These are phyloP conservation scores for Apodospora peruviana DNA, from an alignment of 495 filamentous ascomycete species.

Conservation along the genomic window DNA sequence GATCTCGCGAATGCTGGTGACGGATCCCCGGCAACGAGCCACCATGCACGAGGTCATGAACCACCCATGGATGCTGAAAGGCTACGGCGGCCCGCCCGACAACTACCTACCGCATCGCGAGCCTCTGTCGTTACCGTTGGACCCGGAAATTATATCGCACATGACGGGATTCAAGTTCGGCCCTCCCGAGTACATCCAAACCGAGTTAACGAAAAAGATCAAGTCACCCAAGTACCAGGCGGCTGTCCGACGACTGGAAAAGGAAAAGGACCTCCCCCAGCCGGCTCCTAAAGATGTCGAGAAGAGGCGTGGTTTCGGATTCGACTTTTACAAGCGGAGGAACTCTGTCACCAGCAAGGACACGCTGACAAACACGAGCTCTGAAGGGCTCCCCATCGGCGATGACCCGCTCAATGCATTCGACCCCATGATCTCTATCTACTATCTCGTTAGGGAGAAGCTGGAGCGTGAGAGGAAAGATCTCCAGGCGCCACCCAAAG, in stretches of 20 bases:
- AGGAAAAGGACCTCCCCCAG: slow-evolving; percentile 58
- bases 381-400: slow-evolving; percentile 75
- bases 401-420: slow-evolving; percentile 90
- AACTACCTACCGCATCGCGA: slow-evolving; percentile 84
- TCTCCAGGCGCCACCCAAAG: slow-evolving; percentile 21
- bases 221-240: slow-evolving; percentile 88
- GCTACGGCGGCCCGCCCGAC: slow-evolving; percentile 77
- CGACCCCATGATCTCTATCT: slow-evolving; percentile 87
- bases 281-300: slow-evolving; percentile 59
- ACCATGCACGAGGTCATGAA: slow-evolving; percentile 88
- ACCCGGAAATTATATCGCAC: slow-evolving; percentile 73
- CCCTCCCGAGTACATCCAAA: slow-evolving; percentile 69
- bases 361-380: slow-evolving; percentile 78
- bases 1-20: slow-evolving; percentile 93
- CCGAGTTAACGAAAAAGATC: slow-evolving; percentile 76
- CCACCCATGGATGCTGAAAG: slow-evolving; percentile 97
- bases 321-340: slow-evolving; percentile 95
- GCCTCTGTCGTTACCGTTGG: slow-evolving; percentile 77
- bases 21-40: slow-evolving; percentile 82
- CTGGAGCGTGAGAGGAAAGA: slow-evolving; percentile 65
- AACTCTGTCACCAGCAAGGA: slow-evolving; percentile 85
- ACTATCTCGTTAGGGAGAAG: slow-evolving; percentile 94
- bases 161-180: slow-evolving; percentile 99
- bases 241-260: slow-evolving; percentile 57
- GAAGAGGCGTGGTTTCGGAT: slow-evolving; percentile 80